phyloP scores from a whole-genome alignment of 2,329 filamentous ascomycete genomes.

The Sarocladiaceae sp. region DNA sequence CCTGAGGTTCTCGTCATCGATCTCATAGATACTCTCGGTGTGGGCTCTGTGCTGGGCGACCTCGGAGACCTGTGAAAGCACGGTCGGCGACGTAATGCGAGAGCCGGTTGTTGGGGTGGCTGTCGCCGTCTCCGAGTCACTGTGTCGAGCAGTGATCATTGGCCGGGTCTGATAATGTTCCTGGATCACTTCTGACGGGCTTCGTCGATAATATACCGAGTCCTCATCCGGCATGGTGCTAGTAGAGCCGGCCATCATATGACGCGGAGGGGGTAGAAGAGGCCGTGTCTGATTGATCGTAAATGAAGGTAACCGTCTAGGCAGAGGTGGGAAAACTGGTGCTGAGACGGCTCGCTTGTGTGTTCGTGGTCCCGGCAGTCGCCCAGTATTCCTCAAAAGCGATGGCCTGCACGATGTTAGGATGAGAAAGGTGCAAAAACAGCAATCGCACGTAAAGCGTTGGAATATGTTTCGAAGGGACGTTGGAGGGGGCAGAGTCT shows the following conservation, averaged over 20 bases:
- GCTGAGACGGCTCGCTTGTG: constrained; percentile 6
- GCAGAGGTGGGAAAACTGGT: constrained; percentile 4
- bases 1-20: constrained; percentile 7
- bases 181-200: background rate
- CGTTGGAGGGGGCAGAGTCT: background rate
- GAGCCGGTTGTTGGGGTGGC: background rate
- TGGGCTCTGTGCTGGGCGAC: background rate
- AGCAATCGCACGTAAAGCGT: background rate
- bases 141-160: background rate
- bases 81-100: background rate
- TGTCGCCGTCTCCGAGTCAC: constrained; percentile 5
- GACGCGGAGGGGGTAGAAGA: constrained; percentile 2
- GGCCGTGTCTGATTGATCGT: constrained; percentile 3
- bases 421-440: background rate
- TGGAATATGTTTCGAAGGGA: no score
- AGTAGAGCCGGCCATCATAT: background rate
- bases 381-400: background rate
- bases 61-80: background rate
- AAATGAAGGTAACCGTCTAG: background rate
- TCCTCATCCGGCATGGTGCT: background rate
- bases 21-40: constrained; percentile 1
- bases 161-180: constrained; percentile 1
- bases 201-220: background rate
- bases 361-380: background rate
- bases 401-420: background rate